Base-by-base conservation (phyloP, 1,284 basidiomycete genomes). In the Sanghuangporus weigelae region DNA sequence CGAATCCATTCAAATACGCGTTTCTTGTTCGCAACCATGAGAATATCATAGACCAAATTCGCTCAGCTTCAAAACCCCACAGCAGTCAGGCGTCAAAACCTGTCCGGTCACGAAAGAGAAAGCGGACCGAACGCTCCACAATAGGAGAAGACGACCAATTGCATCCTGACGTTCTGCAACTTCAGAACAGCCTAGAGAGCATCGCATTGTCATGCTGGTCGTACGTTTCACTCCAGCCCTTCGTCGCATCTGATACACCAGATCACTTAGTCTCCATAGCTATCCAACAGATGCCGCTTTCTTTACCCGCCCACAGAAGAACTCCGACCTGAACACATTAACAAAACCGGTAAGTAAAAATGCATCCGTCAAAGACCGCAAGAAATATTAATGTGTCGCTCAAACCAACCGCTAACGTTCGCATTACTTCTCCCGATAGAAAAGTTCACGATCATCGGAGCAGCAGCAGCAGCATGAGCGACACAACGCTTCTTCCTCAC, bases 311-410 rank as follows among this genome's bases (percentile, higher is more conserved):
- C 75, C 84, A 7, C 77, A 85, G 23, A 86, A 81, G 68, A 83
- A 83, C 68, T 79, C 86, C 0, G 89, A 91, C 69, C 79, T 82
- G 59, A 91, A 90, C 69, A 81, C 81, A 1, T 73, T 89, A 5
- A 73, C 73, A 6, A 69, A 77, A 54, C 69, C 80, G 40, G 85
- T 87, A 71, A 49, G 76, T 71, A 31, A 31, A 31, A 3, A 2
- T 31, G 26, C 26, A 31, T 4, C 26, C 58, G 14, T 63, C 3
- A 26, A 23, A 21, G 7, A n/a, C 11, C 12, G 5, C n/a, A 26
- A 26, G n/a, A 16, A 26, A 51, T 14, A 51, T 39, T 60, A 48
- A 69, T 77, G 75, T 79, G 79, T 73, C 64, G 64, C 19, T 44
- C 8, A 36, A 53, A 16, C n/a, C 39, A n/a, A 40, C 44, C 11